Evolutionary conservation across 2,329 filamentous ascomycete species (phyloP).

Genomic region (Trichoderma pleuroti): DNA sequence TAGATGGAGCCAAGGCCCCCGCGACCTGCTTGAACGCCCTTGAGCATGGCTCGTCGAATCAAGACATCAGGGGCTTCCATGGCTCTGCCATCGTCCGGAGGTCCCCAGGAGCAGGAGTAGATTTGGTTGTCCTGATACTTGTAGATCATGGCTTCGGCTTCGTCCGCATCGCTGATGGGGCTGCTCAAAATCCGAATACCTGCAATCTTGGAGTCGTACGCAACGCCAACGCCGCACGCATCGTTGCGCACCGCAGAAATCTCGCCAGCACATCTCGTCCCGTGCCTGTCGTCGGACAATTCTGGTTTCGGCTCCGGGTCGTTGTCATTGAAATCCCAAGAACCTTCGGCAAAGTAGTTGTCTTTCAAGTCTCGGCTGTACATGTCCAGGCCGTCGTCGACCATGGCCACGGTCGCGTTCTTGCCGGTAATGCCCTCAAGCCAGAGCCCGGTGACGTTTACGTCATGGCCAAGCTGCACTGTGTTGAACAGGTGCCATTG

Average conservation of each 20-base stretch:
- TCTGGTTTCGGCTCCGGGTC: slow-evolving; percentile 73
- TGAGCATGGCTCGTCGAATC: slow-evolving; percentile 86
- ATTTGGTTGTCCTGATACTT: slow-evolving; percentile 89
- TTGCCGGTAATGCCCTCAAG: slow-evolving; percentile 83
- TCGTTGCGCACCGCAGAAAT: slow-evolving; percentile 89
- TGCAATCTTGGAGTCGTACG: slow-evolving; percentile 85
- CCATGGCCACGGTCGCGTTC: slow-evolving; percentile 85
- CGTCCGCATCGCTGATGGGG: slow-evolving; percentile 85
- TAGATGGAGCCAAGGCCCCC: slow-evolving; percentile 83
- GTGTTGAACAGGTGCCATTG: slow-evolving; percentile 96
- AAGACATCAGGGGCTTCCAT: slow-evolving; percentile 93
- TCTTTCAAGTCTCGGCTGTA: slow-evolving; percentile 86
- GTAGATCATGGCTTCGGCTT: slow-evolving; percentile 90
- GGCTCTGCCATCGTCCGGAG: slow-evolving; percentile 84
- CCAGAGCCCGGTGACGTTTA: slow-evolving; percentile 97
- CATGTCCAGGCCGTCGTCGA: slow-evolving; percentile 96
- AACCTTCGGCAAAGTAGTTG: slow-evolving; percentile 91
- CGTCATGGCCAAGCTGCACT: slow-evolving; percentile 76
- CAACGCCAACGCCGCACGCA: slow-evolving; percentile 92
- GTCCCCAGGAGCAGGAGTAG: slow-evolving; percentile 98
- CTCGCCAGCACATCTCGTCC: slow-evolving; percentile 92
- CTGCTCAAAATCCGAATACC: slow-evolving; percentile 92
- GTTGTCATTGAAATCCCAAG: slow-evolving; percentile 93
- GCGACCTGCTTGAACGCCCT: slow-evolving; percentile 85
- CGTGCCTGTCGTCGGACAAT: slow-evolving; percentile 83